Conservation (phyloP, 2,329 filamentous ascomycete species). For the Xylariales sp. region DNA sequence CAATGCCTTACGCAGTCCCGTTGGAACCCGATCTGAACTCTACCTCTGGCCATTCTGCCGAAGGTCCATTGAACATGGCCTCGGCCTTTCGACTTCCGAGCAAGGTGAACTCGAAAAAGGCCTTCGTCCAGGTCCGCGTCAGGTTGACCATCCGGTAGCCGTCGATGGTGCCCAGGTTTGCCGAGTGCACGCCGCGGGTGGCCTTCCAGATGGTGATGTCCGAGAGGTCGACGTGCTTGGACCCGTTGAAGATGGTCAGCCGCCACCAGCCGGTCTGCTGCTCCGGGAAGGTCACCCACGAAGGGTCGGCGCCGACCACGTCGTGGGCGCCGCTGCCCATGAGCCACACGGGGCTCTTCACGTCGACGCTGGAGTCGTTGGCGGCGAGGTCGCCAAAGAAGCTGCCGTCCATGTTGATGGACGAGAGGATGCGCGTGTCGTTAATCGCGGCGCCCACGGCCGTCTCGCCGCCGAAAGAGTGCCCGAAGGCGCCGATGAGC, state of each 20-base stretch:
- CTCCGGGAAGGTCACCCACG: constrained; percentile 14
- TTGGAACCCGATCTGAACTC: background rate
- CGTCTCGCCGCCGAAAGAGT: constrained; percentile 17
- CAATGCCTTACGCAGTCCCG: background rate
- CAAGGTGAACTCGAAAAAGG: constrained; percentile 1
- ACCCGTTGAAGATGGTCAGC: constrained; percentile 12
- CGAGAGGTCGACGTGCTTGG: constrained; percentile 17
- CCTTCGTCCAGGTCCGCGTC: background rate
- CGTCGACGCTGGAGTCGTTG: constrained; percentile 11
- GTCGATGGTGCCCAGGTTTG: background rate
- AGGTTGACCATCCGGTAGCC: background rate
- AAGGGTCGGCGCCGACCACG: background rate
- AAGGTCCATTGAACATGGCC: background rate
- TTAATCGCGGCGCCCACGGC: constrained; percentile 13
- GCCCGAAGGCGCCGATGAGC: constrained; percentile 14
- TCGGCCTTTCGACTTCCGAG: background rate
- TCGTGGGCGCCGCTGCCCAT: constrained; percentile 14
- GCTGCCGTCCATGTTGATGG: constrained; percentile 18
- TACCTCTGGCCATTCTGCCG: constrained; percentile 1
- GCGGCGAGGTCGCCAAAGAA: constrained; percentile 10
- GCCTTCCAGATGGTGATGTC: constrained; percentile 18
- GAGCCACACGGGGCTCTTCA: constrained; percentile 15
- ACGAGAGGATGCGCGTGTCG: constrained; percentile 10
- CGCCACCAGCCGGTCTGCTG: constrained; percentile 16
- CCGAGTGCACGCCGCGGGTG: background rate